phyloP scores from a whole-genome alignment of 331 rosid genomes.

The Ulmus americana region DNA sequence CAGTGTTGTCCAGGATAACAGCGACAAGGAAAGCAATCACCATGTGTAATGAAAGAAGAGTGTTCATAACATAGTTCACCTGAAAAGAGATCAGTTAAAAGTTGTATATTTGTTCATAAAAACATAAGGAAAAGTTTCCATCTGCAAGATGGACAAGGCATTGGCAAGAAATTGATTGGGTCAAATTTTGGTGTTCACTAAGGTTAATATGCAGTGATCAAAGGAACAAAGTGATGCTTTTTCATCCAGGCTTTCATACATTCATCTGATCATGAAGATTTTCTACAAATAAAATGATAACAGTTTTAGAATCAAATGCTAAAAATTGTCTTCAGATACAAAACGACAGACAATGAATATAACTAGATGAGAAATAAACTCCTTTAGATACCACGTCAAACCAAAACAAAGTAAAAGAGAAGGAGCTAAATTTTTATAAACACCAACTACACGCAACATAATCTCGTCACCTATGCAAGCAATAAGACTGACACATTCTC shows the following conservation, averaged over 20 bases:
- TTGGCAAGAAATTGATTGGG: background rate
- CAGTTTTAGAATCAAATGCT: too few species aligned
- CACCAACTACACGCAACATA: background rate
- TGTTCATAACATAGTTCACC: slow-evolving; percentile 73
- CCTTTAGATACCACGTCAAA: too few species aligned
- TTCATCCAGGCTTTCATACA: too few species aligned
- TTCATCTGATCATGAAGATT: too few species aligned
- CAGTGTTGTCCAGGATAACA: slow-evolving; percentile 82
- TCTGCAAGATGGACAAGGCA: background rate
- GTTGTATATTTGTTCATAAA: background rate
- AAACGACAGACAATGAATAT: too few species aligned
- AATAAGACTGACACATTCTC: background rate
- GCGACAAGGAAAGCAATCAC: slow-evolving; percentile 93
- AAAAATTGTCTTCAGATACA: too few species aligned
- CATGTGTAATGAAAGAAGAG: slow-evolving; percentile 72
- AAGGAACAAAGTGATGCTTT: too few species aligned
- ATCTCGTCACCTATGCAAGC: background rate
- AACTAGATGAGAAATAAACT: too few species aligned
- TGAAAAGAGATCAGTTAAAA: slow-evolving; percentile 20
- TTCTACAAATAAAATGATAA: too few species aligned
- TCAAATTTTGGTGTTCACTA: background rate
- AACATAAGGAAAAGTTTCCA: background rate
- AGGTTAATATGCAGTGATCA: background rate
- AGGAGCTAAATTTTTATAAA: background rate
- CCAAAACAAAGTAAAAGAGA: background rate